A percentile compares a stretch with the other conserved stretches of the same genome.
Evolutionary conservation across 2,329 filamentous ascomycete genomes (phyloP).

Genomic region (Fusarium mangiferae): DNA sequence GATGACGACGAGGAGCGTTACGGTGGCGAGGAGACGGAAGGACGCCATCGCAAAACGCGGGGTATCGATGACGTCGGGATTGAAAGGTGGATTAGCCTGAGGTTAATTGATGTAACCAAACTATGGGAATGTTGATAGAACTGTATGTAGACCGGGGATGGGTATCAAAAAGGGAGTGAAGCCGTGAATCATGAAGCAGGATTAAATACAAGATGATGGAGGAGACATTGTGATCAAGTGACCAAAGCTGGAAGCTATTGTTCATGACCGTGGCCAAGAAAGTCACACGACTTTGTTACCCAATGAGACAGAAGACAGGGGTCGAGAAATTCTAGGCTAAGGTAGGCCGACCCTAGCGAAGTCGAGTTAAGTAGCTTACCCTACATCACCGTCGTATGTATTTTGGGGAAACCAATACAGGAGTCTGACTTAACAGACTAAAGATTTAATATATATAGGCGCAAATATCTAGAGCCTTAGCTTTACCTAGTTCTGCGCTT

Average conservation of each 20-base stretch:
- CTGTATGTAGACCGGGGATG: not conserved
- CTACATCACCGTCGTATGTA: accelerated
- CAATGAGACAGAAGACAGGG: not conserved
- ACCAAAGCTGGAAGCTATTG: not conserved
- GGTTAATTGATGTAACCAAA: not conserved
- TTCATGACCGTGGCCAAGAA: not conserved
- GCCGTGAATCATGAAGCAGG: not conserved
- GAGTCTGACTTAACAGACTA: not conserved
- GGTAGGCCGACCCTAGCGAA: accelerated
- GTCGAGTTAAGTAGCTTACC: accelerated
- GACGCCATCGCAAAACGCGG: constrained; percentile 23
- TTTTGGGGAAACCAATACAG: accelerated
- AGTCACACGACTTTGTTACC: not conserved
- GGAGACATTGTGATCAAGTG: not conserved
- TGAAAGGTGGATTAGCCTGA: no score
- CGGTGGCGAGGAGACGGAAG: constrained; percentile 23
- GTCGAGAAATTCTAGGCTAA: not conserved
- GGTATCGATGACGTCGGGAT: constrained; percentile 15
- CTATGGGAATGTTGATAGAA: not conserved
- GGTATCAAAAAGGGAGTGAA: not conserved
- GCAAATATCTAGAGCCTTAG: accelerated
- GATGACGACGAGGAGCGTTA: constrained; percentile 9
- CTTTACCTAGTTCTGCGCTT: accelerated
- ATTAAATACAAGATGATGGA: not conserved
- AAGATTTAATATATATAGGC: accelerated